Percentiles rank a stretch among this genome's conserved stretches.
Evolutionary conservation across 169 alveolate species (phyloP).

Genomic region (Plasmodium sp.): DNA sequence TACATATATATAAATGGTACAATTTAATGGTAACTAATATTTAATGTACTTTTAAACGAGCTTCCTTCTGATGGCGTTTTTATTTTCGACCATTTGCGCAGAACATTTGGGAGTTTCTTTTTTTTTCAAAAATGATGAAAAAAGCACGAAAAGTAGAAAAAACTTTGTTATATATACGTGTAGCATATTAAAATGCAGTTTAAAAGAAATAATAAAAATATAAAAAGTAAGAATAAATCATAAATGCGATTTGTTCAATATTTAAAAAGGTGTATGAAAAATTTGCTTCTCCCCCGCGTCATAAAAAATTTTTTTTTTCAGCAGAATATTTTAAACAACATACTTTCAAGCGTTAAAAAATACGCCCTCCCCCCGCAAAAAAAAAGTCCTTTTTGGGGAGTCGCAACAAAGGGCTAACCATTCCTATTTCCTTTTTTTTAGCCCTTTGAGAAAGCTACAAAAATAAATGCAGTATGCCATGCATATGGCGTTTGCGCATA

Average conservation of each 20-base stretch:
- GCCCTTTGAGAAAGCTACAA: not conserved
- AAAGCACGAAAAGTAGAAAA: not conserved
- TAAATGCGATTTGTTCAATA: not conserved
- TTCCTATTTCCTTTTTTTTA: not conserved
- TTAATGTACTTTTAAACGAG: not conserved
- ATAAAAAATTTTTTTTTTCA: not conserved
- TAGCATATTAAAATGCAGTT: not conserved
- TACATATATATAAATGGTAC: not conserved
- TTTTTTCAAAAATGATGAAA: not conserved
- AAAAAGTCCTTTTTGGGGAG: not conserved
- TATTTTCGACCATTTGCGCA: not conserved
- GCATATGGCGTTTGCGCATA: not conserved
- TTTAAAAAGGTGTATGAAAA: not conserved
- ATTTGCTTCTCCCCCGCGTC: not conserved
- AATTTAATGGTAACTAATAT: not conserved
- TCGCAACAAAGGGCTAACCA: not conserved
- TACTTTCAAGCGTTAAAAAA: not conserved
- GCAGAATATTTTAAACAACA: not conserved
- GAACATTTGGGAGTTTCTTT: not conserved
- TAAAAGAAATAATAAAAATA: not conserved
- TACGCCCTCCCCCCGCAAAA: not conserved
- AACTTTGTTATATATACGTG: not conserved
- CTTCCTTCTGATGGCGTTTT: not conserved
- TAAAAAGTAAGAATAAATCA: not conserved
- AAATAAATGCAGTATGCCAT: not conserved